phyloP scores from a whole-genome alignment of 2,329 filamentous ascomycete genomes.

The Venturia nashicola region DNA sequence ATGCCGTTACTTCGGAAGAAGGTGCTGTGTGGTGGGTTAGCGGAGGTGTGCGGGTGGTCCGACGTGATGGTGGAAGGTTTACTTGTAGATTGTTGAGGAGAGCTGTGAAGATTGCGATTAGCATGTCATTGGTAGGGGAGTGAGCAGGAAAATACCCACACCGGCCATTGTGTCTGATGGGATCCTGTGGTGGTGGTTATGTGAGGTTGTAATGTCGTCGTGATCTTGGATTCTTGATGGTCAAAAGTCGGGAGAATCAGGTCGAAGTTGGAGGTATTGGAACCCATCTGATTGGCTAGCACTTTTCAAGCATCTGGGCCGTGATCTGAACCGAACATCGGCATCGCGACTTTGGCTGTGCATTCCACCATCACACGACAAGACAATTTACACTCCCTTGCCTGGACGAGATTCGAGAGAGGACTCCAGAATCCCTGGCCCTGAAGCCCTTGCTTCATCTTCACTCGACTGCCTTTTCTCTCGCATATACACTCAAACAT shows the following conservation, averaged over 20 bases:
- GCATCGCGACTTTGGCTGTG: neutral
- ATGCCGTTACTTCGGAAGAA: slow-evolving; percentile 77
- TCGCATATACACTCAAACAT: neutral
- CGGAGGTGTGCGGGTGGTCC: slow-evolving; percentile 17
- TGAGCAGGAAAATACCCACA: slow-evolving; percentile 32
- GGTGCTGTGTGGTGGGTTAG: slow-evolving; percentile 43
- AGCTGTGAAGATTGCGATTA: slow-evolving; percentile 29
- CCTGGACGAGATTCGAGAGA: neutral
- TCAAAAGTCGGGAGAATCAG: slow-evolving; percentile 11
- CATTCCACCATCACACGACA: neutral
- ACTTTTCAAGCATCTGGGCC: neutral
- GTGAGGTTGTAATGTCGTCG: slow-evolving; percentile 16
- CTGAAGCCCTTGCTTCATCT: neutral
- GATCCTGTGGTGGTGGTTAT: slow-evolving; percentile 15
- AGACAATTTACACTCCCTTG: neutral
- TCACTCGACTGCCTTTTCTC: neutral
- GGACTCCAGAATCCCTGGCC: neutral
- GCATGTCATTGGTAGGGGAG: slow-evolving; percentile 10
- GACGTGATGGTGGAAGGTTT: slow-evolving; percentile 18
- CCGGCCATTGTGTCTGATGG: slow-evolving; percentile 42
- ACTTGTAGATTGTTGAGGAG: slow-evolving; percentile 42
- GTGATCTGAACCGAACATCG: neutral
- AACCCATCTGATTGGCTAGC: neutral
- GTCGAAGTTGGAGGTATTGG: neutral
- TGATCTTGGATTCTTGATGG: slow-evolving; percentile 11